Conservation (phyloP, 2,329 filamentous ascomycete genomes). For the Didymella exigua region DNA sequence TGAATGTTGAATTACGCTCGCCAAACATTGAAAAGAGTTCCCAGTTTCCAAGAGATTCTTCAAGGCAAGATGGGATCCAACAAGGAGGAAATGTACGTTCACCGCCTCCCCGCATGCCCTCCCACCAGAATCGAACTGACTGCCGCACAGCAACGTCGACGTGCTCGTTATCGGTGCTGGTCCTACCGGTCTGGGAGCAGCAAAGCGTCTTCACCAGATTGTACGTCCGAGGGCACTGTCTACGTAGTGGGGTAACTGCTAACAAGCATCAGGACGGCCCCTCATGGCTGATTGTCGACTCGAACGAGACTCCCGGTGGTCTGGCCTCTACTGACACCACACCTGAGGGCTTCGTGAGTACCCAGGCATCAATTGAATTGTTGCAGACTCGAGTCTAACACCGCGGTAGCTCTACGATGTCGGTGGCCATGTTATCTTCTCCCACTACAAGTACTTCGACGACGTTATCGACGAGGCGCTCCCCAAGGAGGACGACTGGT, state of each 20-base stretch:
- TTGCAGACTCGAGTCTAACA: conserved; percentile 24
- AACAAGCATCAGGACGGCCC: conserved; percentile 71
- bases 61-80: conserved; percentile 48
- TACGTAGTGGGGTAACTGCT: conserved; percentile 28
- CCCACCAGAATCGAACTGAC: conserved; percentile 28
- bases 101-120: conserved; percentile 32
- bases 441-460: conserved; percentile 99
- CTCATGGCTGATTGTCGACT: conserved; percentile 96
- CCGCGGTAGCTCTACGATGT: conserved; percentile 85
- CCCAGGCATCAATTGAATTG: conserved; percentile 9
- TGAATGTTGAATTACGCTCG: conserved; percentile 49
- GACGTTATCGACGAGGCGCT: conserved; percentile 98
- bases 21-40: conserved; percentile 49
- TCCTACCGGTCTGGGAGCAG: conserved; percentile 95
- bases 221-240: conserved; percentile 59
- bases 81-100: conserved; percentile 51
- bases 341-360: conserved; percentile 93
- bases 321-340: conserved; percentile 95
- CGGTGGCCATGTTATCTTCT: conserved; percentile 97
- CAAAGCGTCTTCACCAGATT: conserved; percentile 96
- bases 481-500: conserved; percentile 94
- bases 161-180: conserved; percentile 98
- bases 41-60: conserved; percentile 50
- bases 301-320: conserved; percentile 89
- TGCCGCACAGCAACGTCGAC: conserved; percentile 76